Evolutionary conservation across 2,329 filamentous ascomycete genomes (phyloP).

Genomic region (Aspergillus nomiae): DNA sequence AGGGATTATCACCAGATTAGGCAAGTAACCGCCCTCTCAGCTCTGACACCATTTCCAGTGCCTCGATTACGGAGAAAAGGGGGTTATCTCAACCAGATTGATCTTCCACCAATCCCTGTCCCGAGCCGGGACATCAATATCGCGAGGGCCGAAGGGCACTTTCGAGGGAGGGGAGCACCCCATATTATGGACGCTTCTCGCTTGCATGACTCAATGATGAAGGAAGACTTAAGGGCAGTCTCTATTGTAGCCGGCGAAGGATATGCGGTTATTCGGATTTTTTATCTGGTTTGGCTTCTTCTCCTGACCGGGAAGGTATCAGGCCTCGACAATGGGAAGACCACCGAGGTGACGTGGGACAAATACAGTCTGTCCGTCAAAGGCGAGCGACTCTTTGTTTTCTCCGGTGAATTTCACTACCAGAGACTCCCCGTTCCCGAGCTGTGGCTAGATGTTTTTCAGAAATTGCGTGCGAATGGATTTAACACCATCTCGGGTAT

Average conservation of each 20-base stretch:
- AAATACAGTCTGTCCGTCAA: slow-evolving; percentile 54
- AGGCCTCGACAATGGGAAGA: slow-evolving; percentile 45
- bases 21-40: not conserved
- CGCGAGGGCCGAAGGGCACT: slow-evolving; percentile 23
- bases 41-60: slow-evolving; percentile 13
- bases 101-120: slow-evolving; percentile 31
- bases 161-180: not conserved
- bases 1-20: not conserved
- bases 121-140: slow-evolving; percentile 21
- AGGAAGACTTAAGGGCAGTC: not conserved
- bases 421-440: slow-evolving; percentile 57
- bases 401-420: slow-evolving; percentile 57
- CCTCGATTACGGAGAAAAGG: slow-evolving; percentile 8
- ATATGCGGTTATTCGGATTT: slow-evolving; percentile 23
- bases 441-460: slow-evolving; percentile 57
- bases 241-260: not conserved
- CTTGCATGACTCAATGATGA: not conserved
- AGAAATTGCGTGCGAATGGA: slow-evolving; percentile 56
- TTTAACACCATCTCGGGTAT: slow-evolving; percentile 53
- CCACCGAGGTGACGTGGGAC: slow-evolving; percentile 54
- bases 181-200: not conserved
- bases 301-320: slow-evolving; percentile 15
- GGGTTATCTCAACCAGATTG: not conserved
- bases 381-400: slow-evolving; percentile 52
- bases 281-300: slow-evolving; percentile 19